A percentile compares a stretch with the other conserved stretches of the same genome.
Evolutionary conservation across 2,329 filamentous ascomycete species (phyloP).

Genomic region (Aspergillus carbonarius): DNA sequence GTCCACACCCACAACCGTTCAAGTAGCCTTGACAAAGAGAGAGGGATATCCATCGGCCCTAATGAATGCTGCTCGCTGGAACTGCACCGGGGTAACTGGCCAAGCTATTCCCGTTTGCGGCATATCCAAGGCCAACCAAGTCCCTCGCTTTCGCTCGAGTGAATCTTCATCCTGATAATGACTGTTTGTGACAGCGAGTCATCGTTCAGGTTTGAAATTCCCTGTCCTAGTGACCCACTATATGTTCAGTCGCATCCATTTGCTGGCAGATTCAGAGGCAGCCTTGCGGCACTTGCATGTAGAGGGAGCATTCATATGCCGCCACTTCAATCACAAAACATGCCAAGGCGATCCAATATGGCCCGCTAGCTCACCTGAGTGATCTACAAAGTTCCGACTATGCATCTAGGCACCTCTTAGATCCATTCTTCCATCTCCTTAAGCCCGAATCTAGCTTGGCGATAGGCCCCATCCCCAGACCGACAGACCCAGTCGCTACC

Average conservation of each 20-base stretch:
- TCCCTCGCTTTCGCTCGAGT: neutral
- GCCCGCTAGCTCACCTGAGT: neutral
- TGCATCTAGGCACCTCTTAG: neutral
- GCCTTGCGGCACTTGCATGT: conserved; percentile 4
- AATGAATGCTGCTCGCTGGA: neutral
- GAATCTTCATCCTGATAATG: neutral
- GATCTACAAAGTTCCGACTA: neutral
- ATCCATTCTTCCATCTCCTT: neutral
- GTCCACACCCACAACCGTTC: neutral
- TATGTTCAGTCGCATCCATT: neutral
- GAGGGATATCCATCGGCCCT: neutral
- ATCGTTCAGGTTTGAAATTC: neutral
- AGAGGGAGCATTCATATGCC: neutral
- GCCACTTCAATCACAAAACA: neutral
- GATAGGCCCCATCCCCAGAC: neutral
- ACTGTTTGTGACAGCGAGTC: neutral
- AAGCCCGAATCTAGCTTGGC: neutral
- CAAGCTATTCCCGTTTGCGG: neutral
- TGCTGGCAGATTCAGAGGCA: neutral
- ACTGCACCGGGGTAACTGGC: neutral
- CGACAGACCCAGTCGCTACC: neutral
- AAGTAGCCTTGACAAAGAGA: neutral
- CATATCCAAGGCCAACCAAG: neutral
- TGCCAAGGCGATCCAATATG: neutral
- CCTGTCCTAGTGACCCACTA: neutral